These are phyloP conservation scores for Elasticomyces elasticus DNA, from an alignment of 495 filamentous ascomycete genomes.

Conservation along the genomic window DNA sequence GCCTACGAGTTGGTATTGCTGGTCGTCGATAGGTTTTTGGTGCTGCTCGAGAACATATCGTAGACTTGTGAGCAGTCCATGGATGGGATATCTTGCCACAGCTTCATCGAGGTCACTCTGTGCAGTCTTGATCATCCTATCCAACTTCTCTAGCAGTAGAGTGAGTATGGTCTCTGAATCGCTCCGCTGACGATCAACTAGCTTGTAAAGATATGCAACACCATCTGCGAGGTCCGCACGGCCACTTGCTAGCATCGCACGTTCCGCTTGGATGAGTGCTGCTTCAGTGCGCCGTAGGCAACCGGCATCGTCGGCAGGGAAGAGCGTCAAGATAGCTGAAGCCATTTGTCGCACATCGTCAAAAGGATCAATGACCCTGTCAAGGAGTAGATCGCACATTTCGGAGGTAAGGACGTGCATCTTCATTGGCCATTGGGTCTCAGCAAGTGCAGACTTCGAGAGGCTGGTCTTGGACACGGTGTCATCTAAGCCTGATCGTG, in stretches of 20 bases:
- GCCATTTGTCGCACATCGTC: conserved; percentile 76
- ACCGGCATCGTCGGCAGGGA: not conserved
- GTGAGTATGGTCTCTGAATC: conserved; percentile 3
- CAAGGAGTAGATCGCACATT: conserved; percentile 49
- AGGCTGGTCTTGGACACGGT: conserved; percentile 16
- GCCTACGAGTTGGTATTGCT: conserved; percentile 45
- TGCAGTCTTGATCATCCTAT: conserved; percentile 24
- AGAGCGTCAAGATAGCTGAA: conserved; percentile 34
- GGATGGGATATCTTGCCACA: conserved; percentile 29
- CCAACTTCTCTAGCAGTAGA: conserved; percentile 12
- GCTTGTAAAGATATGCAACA: conserved; percentile 47
- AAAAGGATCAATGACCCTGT: conserved; percentile 78
- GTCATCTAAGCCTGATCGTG: conserved; percentile 45
- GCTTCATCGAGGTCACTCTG: conserved; percentile 21
- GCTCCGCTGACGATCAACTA: conserved; percentile 8
- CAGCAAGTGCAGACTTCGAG: conserved; percentile 28
- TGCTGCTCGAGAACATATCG: conserved; percentile 24
- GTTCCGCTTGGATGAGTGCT: conserved; percentile 42
- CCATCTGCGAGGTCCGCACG: conserved; percentile 82
- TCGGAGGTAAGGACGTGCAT: conserved; percentile 45
- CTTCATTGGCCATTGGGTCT: conserved; percentile 42
- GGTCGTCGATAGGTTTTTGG: not conserved
- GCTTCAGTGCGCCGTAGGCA: not conserved
- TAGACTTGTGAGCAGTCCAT: conserved; percentile 40
- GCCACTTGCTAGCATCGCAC: conserved; percentile 49